A percentile compares a stretch with the other conserved stretches of the same genome.
These are phyloP conservation scores for Flaveria brownii DNA, from an alignment of 129 eudicot genomes.

Conservation along the genomic window DNA sequence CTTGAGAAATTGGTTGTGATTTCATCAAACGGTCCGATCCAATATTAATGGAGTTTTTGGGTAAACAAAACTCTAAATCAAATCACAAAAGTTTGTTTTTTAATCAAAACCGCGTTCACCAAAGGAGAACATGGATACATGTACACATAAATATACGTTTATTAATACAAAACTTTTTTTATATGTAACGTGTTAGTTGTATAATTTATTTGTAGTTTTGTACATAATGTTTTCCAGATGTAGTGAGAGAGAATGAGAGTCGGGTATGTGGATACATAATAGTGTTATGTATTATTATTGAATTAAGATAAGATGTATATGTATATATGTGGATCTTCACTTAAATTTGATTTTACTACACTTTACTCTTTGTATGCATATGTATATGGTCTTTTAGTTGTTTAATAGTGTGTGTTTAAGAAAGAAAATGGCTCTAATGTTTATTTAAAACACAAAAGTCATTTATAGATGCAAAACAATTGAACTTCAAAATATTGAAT, in stretches of 20 bases:
- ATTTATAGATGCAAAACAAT: background rate
- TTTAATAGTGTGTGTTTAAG: background rate
- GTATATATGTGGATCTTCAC: too few relatives aligned
- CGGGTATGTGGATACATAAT: too few relatives aligned
- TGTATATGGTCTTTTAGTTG: background rate
- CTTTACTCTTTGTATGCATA: background rate
- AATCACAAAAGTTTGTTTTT: background rate
- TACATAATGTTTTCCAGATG: too few relatives aligned
- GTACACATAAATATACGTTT: too few relatives aligned
- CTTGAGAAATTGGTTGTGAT: background rate
- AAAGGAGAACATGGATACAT: background rate
- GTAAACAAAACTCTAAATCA: background rate
- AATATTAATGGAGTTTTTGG: background rate
- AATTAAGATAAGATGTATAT: too few relatives aligned
- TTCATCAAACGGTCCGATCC: conserved; percentile 1
- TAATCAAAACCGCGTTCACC: background rate
- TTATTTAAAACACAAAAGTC: background rate
- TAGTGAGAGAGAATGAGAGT: too few relatives aligned
- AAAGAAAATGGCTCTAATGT: background rate
- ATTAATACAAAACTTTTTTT: too few relatives aligned
- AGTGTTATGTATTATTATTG: too few relatives aligned
- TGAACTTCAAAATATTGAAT: background rate
- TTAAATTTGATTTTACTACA: too few relatives aligned
- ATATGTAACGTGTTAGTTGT: too few relatives aligned
- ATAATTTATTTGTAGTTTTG: too few relatives aligned